These are phyloP conservation scores for Hypoxylon perforatum DNA, from an alignment of 495 filamentous ascomycete genomes.

Conservation along the genomic window DNA sequence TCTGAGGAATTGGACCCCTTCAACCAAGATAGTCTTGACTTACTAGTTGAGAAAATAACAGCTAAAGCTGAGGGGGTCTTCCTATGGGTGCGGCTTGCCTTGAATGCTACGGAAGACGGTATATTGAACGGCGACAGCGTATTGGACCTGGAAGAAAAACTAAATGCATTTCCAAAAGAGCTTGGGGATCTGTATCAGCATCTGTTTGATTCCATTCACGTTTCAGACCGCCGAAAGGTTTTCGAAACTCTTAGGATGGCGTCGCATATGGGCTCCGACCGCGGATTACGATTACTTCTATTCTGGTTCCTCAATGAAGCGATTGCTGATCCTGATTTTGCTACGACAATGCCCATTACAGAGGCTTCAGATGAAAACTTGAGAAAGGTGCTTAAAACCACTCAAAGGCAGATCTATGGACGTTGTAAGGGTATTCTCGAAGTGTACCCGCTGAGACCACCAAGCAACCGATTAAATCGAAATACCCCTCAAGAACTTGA, in stretches of 20 bases:
- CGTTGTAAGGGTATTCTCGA: constrained; percentile 22
- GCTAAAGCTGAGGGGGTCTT: constrained; percentile 49
- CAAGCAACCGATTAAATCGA: neutral
- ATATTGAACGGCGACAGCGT: constrained; percentile 29
- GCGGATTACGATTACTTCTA: neutral
- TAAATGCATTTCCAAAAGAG: constrained; percentile 14
- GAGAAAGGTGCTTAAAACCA: neutral
- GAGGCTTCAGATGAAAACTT: neutral
- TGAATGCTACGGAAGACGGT: constrained; percentile 25
- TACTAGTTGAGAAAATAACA: constrained; percentile 31
- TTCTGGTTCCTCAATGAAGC: constrained; percentile 26
- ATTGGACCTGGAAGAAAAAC: constrained; percentile 15
- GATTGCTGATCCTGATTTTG: constrained; percentile 12
- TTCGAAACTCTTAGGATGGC: constrained; percentile 15
- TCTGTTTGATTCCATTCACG: constrained; percentile 10
- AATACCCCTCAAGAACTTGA: neutral
- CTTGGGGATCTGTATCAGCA: constrained; percentile 4
- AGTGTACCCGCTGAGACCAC: neutral
- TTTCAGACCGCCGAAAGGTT: constrained; percentile 2
- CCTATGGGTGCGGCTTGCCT: constrained; percentile 43
- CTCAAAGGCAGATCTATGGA: constrained; percentile 12
- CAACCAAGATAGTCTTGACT: neutral
- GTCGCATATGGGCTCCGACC: neutral
- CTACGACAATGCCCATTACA: neutral
- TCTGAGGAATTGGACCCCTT: neutral